Evolutionary conservation across 2,329 filamentous ascomycete species (phyloP), one percentile per base, ranked within the genome.

Genomic region (Neofusicoccum laricinum): DNA sequence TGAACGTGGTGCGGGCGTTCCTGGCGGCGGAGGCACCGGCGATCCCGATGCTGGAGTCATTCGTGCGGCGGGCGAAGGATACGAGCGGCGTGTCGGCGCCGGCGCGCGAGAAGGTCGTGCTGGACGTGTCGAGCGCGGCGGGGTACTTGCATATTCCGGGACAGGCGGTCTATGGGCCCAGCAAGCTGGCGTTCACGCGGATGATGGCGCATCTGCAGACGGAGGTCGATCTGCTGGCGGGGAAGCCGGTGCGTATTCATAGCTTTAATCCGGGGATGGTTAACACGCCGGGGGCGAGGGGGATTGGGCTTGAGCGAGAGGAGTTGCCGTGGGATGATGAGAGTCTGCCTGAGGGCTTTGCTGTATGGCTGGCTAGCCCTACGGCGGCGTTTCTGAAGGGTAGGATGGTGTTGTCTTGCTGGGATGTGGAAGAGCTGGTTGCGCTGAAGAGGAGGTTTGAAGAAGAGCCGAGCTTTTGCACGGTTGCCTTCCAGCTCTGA

Each of bases 361-460:
- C 61, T 14, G 69, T 76, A 7, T 77, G 75, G 75, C 66, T 75
- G n/a, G 70, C 74, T 32, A 71, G 68, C 49, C 66, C 68, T 2
- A 71, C 73, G 48, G 71, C 69, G 11, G 50, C 49, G 4, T 70
- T 68, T 32, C 19, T 69, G 25, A 63, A 48, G 15, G 67, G 68
- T 2, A 65, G 63, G 49, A 66, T 69, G 40, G 61, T 70, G 10
- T 73, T 65, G 66, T 64, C 68, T 10, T 71, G 72, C 41, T 75
- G 72, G 73, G 73, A 75, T 63, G 70, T 72, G 12, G 70, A 74
- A 61, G 72, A 74, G 41, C 64, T 76, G 46, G n/a, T 59, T 6
- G 57, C n/a, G 21, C 46, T 48, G 57, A 46, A 30, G n/a, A 17
- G 19, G 15, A 45, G 30, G 32, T 62, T 62, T 2, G 21, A 62